These are phyloP conservation scores for Mytilinidion resinicola DNA, from an alignment of 495 filamentous ascomycete genomes.

Conservation along the genomic window DNA sequence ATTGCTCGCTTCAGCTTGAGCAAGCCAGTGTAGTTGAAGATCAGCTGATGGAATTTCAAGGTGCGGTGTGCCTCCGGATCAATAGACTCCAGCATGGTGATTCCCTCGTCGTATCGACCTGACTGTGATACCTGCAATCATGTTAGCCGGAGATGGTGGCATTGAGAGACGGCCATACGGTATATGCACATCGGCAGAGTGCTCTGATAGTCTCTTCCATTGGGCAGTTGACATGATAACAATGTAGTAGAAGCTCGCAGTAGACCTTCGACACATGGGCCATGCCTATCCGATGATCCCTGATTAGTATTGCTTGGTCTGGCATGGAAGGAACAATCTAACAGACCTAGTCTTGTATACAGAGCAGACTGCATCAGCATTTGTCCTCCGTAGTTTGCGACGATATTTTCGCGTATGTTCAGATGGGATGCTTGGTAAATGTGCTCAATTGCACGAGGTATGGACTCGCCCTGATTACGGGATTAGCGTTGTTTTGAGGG, in stretches of 20 bases:
- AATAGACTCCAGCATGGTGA: constrained; percentile 60
- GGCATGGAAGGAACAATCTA: background rate
- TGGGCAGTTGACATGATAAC: constrained; percentile 56
- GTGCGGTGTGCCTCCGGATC: constrained; percentile 61
- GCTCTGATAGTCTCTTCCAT: constrained; percentile 73
- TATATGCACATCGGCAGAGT: constrained; percentile 50
- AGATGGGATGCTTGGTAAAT: constrained; percentile 77
- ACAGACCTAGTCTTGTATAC: constrained; percentile 68
- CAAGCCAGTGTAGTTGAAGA: constrained; percentile 48
- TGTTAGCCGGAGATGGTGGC: constrained; percentile 19
- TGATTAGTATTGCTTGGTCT: constrained; percentile 22
- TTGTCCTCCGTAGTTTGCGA: constrained; percentile 64
- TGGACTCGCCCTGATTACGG: constrained; percentile 61
- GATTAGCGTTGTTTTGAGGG: background rate
- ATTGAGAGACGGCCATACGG: constrained; percentile 37
- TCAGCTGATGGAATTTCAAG: constrained; percentile 69
- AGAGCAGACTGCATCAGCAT: constrained; percentile 63
- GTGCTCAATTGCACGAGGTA: constrained; percentile 68
- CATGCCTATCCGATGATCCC: constrained; percentile 4
- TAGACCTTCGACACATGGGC: constrained; percentile 53
- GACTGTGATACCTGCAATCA: constrained; percentile 46
- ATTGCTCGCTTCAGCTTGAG: constrained; percentile 23
- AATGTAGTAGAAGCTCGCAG: constrained; percentile 71
- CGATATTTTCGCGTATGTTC: constrained; percentile 67
- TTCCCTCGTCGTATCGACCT: constrained; percentile 67